phyloP scores from a whole-genome alignment of 805 yeast species.

The Candida sphagnicola region DNA sequence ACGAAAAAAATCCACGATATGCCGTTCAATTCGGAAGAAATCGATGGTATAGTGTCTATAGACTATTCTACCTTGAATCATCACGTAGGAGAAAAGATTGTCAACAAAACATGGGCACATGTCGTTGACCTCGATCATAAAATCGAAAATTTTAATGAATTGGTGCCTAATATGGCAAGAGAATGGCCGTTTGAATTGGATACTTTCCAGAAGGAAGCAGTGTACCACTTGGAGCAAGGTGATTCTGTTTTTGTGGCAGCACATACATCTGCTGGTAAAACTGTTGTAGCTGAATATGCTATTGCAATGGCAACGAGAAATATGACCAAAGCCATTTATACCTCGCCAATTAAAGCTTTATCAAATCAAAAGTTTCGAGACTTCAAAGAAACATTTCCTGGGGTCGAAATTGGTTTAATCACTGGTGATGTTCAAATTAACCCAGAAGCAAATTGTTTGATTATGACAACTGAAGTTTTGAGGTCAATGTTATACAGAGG shows the following conservation, averaged over 20 bases:
- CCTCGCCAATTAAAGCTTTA: conserved; percentile 91
- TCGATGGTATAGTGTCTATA: conserved; percentile 40
- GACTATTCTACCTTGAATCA: conserved; percentile 22
- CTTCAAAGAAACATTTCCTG: conserved; percentile 74
- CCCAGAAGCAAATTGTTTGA: conserved; percentile 92
- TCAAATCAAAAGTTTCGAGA: conserved; percentile 90
- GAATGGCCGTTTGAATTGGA: conserved; percentile 94
- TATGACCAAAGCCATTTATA: conserved; percentile 95
- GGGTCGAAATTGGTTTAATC: conserved; percentile 84
- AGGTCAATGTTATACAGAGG: conserved; percentile 95
- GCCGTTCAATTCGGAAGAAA: conserved; percentile 39
- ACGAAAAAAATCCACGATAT: conserved; percentile 5
- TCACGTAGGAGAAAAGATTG: conserved; percentile 3
- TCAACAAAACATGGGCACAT: conserved; percentile 82
- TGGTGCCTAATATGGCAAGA: conserved; percentile 91
- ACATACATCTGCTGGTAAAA: conserved; percentile 97
- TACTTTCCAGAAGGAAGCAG: conserved; percentile 94
- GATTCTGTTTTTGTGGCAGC: conserved; percentile 99
- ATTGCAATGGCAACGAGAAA: conserved; percentile 94
- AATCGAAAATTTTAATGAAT: conserved; percentile 77
- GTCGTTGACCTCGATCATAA: conserved; percentile 82
- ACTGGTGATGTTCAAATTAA: conserved; percentile 98
- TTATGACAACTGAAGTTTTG: conserved; percentile 96
- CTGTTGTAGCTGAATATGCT: conserved; percentile 97
- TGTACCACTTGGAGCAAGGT: conserved; percentile 93